These are phyloP conservation scores for Myxozyma neotropica DNA, from an alignment of 805 yeast species.

Conservation along the genomic window DNA sequence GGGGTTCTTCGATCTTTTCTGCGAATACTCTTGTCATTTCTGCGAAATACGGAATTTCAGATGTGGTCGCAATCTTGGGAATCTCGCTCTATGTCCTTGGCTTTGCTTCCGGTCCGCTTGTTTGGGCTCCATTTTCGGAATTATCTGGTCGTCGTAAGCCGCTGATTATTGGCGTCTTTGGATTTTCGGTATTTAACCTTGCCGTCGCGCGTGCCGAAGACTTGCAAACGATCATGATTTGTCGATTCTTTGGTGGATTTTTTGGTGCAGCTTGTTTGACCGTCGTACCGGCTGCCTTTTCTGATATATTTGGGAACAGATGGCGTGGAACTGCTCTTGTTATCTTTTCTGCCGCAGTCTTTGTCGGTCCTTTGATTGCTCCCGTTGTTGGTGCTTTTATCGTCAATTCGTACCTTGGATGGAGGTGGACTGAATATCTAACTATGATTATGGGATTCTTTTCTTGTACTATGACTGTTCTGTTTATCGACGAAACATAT, in stretches of 20 bases:
- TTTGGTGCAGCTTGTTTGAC: constrained; percentile 85
- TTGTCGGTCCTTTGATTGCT: constrained; percentile 77
- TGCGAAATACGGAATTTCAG: constrained; percentile 59
- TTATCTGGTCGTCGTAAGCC: constrained; percentile 58
- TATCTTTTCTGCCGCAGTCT: constrained; percentile 70
- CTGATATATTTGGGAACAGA: constrained; percentile 71
- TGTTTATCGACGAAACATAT: constrained; percentile 69
- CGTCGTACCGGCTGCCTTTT: constrained; percentile 82
- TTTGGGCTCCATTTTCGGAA: constrained; percentile 91
- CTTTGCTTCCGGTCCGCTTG: constrained; percentile 87
- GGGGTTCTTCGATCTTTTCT: constrained; percentile 85
- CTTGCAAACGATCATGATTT: constrained; percentile 71
- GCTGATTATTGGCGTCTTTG: constrained; percentile 57
- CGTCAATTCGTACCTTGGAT: constrained; percentile 61
- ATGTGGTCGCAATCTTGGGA: constrained; percentile 71
- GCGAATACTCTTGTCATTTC: constrained; percentile 53
- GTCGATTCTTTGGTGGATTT: constrained; percentile 79
- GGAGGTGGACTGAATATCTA: constrained; percentile 83
- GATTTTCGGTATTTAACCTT: constrained; percentile 62
- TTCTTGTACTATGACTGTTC: constrained; percentile 45
- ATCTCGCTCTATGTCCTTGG: constrained; percentile 86
- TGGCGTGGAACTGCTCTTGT: constrained; percentile 77
- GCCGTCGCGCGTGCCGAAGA: constrained; percentile 80
- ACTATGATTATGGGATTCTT: constrained; percentile 62
- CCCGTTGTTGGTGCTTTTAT: constrained; percentile 79